phyloP scores from a whole-genome alignment of 1,139 yeast species.

The Zygosaccharomyces pseudobailii region DNA sequence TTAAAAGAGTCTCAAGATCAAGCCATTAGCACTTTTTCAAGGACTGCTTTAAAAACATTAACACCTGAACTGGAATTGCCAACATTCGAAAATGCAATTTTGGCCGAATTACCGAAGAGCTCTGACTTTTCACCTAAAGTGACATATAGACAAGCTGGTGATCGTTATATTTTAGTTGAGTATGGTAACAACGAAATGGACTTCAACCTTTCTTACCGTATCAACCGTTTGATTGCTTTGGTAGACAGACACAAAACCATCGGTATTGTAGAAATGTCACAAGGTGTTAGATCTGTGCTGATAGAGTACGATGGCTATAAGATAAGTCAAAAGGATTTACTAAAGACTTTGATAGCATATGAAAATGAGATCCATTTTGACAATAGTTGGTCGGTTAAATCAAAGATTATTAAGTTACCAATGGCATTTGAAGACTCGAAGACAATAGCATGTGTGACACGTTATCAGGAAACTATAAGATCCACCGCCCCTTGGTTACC shows the following conservation, averaged over 20 bases:
- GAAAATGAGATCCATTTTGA: slow-evolving; percentile 71
- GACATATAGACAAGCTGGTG: slow-evolving; percentile 94
- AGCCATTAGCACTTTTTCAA: slow-evolving; percentile 39
- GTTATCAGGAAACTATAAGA: slow-evolving; percentile 91
- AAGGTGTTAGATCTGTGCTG: slow-evolving; percentile 92
- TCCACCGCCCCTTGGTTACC: slow-evolving; percentile 97
- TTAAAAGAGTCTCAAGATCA: slow-evolving; percentile 59
- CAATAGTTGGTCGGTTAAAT: slow-evolving; percentile 79
- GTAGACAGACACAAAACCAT: slow-evolving; percentile 58
- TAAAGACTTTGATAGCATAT: slow-evolving; percentile 62
- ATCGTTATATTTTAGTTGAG: slow-evolving; percentile 83
- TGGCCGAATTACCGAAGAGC: slow-evolving; percentile 44
- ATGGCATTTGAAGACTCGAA: slow-evolving; percentile 94
- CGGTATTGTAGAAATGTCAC: slow-evolving; percentile 93
- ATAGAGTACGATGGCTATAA: slow-evolving; percentile 67
- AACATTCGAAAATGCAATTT: slow-evolving; percentile 51
- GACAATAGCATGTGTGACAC: slow-evolving; percentile 80
- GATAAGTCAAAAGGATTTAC: slow-evolving; percentile 55
- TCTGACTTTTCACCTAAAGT: slow-evolving; percentile 60
- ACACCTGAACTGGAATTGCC: slow-evolving; percentile 33
- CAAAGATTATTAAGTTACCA: slow-evolving; percentile 79
- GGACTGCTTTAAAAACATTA: slow-evolving; percentile 38
- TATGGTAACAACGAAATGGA: slow-evolving; percentile 88
- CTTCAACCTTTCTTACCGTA: slow-evolving; percentile 77
- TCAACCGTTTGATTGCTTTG: slow-evolving; percentile 72